Conservation (phyloP, 441 rosid genomes). For the Isatis lusitanica region DNA sequence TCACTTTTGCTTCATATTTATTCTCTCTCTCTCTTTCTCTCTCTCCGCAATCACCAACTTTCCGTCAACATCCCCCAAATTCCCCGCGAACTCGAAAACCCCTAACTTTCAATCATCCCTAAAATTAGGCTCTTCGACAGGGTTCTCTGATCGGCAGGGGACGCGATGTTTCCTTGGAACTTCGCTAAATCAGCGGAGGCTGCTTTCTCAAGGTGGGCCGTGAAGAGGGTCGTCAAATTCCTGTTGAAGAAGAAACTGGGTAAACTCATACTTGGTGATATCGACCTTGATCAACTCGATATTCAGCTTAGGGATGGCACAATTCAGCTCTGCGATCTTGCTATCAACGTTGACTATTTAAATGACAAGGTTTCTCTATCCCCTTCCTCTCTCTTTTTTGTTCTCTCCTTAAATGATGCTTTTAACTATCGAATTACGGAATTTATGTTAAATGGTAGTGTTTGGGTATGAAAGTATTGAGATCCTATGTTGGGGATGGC, state of each 20-base stretch:
- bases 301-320: constrained; percentile 84
- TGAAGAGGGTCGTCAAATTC: constrained; percentile 84
- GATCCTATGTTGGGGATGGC: background rate
- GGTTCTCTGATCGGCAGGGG: constrained; percentile 14
- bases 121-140: background rate
- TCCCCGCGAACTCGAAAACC: constrained; percentile 28
- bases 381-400: background rate
- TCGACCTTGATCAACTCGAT: constrained; percentile 93
- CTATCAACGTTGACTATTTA: constrained; percentile 83
- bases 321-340: constrained; percentile 81
- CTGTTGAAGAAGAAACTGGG: constrained; percentile 94
- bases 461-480: background rate
- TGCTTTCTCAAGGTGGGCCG: constrained; percentile 79
- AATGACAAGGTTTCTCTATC: constrained; percentile 59
- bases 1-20: constrained; percentile 10
- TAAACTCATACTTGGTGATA: constrained; percentile 78
- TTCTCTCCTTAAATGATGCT: background rate
- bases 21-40: constrained; percentile 6
- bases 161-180: constrained; percentile 77
- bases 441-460: background rate
- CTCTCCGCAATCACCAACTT: constrained; percentile 41
- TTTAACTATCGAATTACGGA: background rate
- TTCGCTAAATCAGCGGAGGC: constrained; percentile 86
- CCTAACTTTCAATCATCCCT: constrained; percentile 14
- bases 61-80: constrained; percentile 42